A percentile compares a stretch with the other conserved stretches of the same genome.
These are phyloP conservation scores for Neurospora intermedia DNA, from an alignment of 495 filamentous ascomycete genomes.

Conservation along the genomic window DNA sequence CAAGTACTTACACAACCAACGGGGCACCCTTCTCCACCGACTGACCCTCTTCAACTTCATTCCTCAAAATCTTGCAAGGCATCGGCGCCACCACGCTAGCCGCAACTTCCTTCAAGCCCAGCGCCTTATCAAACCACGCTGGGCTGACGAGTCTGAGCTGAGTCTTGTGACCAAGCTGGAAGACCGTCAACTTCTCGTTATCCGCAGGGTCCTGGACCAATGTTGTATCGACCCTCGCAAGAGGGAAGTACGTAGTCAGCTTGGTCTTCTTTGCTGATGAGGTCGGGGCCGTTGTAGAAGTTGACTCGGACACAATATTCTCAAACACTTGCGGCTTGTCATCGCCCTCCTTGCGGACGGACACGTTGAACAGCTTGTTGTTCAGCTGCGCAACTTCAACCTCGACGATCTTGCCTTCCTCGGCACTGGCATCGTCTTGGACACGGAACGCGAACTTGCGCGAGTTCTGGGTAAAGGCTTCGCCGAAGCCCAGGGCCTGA, in stretches of 20 bases:
- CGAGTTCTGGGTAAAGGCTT: constrained; percentile 21
- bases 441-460: constrained; percentile 48
- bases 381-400: constrained; percentile 58
- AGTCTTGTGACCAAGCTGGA: constrained; percentile 73
- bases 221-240: constrained; percentile 70
- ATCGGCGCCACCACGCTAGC: constrained; percentile 82
- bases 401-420: constrained; percentile 34
- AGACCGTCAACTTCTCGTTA: constrained; percentile 58
- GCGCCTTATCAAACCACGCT: constrained; percentile 73
- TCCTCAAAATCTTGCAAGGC: constrained; percentile 86
- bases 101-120: constrained; percentile 66
- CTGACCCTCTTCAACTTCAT: constrained; percentile 73
- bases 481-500: constrained; percentile 44
- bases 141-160: constrained; percentile 57
- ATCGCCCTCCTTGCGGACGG: constrained; percentile 37
- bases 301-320: constrained; percentile 31
- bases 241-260: constrained; percentile 56
- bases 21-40: constrained; percentile 75
- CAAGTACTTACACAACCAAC: constrained; percentile 59
- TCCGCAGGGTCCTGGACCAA: constrained; percentile 52
- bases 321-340: constrained; percentile 26
- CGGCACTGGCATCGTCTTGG: constrained; percentile 28
- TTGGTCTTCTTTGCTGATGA: constrained; percentile 20
- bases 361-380: constrained; percentile 52
- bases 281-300: constrained; percentile 3